Evolutionary conservation across 164 flowering plant genomes (phyloP), one percentile per base, ranked within the genome.

Genomic region (Chimonanthus salicifolius): DNA sequence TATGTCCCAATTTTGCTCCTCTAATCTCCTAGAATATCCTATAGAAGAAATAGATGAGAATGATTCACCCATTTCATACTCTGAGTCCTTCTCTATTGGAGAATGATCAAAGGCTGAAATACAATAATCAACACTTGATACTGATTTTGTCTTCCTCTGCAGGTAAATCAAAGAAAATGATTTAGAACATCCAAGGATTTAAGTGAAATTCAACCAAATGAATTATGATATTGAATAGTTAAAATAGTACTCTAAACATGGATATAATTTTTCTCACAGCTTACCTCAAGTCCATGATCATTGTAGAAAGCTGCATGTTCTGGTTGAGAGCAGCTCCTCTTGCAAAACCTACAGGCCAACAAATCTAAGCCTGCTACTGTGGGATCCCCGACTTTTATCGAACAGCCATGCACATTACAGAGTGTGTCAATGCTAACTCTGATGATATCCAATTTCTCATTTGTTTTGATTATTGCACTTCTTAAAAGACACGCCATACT

Each of bases 401-500:
- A 62, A 67, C 44, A 54, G 7, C 47, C 68, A 71, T 16, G 43
- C 47, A 49, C n/a, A 63, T 74, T 74, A 54, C n/a, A 44, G 47
- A 74, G 70, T 50, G 64, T 60, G 43, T 70, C 67, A 54, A 85
- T 63, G 70, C 47, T 69, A 71, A 67, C 76, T 73, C 62, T 74
- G 49, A 87, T 74, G 18, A 43, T 11, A 67, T 77, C 64, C 58
- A 87, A 75, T 74, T 72, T 82, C 7, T 64, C 66, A 73, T 82
- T 85, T 69, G 80, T 67, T 80, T 78, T 73, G 67, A 73, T 67
- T 45, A 85, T 83, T 78, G 79, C 82, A 71, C 78, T 68, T 72
- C 70, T 80, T 72, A 84, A 72, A 64, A 79, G 75, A 47, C 65
- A 74, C 49, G 81, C 71, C 67, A 77, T 44, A 46, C 47, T 21